Evolutionary conservation across 1,284 basidiomycete genomes (phyloP), one percentile per base, ranked within the genome.

Genomic region (Tilletia setariae): DNA sequence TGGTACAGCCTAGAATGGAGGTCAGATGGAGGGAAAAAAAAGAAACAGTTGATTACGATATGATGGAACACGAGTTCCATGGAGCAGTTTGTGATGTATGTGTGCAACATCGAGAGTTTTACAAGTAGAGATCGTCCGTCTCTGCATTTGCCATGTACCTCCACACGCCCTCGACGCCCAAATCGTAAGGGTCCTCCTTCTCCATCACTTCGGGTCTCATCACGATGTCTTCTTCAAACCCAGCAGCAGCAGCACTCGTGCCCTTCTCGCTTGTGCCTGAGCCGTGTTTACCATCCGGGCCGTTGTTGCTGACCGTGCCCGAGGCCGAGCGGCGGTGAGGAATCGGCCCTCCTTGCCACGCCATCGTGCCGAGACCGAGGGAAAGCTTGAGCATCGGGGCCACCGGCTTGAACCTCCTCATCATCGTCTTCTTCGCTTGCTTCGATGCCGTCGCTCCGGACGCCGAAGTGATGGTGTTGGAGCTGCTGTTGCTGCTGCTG

Each of bases 141-240:
- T 75, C 73, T 1, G 73, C 74, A 16, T 74, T 72, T 15, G 77
- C 79, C 79, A 81, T 81, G 42, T 71, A 75, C 44, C 67, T 67
- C 80, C 80, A 82, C 2, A 81, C 78, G 19, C 72, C 71, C 47
- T 78, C 75, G 13, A 81, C 75, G 21, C 73, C 76, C 40, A 82
- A 69, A 67, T 82, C 80, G 11, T 74, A 49, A 1, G 76, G 73
- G 63, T 81, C 79, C 42, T 76, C 72, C 65, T 78, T 73, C 66
- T 77, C 70, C 3, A 67, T 72, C 40, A 82, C 70, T 64, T 74
- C 73, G 40, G 77, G 70, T 64, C 61, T 68, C 6, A 67, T 69
- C 28, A 66, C 72, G 21, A 70, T 65, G 62, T 42, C 43, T 16
- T 6, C 65, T 15, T 75, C 69, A 19, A 30, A 25, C 21, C 8